phyloP scores from a whole-genome alignment of 768 basidiomycete genomes.

The Boletus tomentosulus region DNA sequence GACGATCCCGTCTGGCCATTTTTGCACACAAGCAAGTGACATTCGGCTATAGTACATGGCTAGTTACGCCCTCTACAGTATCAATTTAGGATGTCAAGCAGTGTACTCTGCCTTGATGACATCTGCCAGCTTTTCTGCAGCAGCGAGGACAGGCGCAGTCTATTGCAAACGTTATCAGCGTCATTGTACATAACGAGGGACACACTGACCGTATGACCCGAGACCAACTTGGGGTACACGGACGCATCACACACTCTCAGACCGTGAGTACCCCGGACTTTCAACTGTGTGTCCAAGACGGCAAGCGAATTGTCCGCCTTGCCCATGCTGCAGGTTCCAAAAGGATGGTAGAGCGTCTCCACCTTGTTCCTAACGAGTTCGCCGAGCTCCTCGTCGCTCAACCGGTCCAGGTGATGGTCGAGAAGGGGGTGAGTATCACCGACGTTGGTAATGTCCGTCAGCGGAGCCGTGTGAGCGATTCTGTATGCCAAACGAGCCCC shows the following conservation, averaged over 20 bases:
- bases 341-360: constrained; percentile 43
- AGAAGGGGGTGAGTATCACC: constrained; percentile 26
- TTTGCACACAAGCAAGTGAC: constrained; percentile 3
- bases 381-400: constrained; percentile 34
- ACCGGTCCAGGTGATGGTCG: constrained; percentile 35
- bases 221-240: constrained; percentile 39
- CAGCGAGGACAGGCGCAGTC: constrained; percentile 29
- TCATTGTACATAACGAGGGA: background rate
- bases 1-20: constrained; percentile 31
- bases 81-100: background rate
- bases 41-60: background rate
- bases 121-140: constrained; percentile 35
- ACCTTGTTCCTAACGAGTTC: constrained; percentile 31
- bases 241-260: constrained; percentile 47
- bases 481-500: constrained; percentile 37
- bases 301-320: constrained; percentile 37
- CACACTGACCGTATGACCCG: constrained; percentile 43
- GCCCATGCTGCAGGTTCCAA: constrained; percentile 37
- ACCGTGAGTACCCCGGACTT: constrained; percentile 40
- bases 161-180: constrained; percentile 1
- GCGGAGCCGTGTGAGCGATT: constrained; percentile 37
- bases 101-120: constrained; percentile 26
- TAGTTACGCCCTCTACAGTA: background rate
- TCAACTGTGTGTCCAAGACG: constrained; percentile 41
- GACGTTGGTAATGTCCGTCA: constrained; percentile 35